These are phyloP conservation scores for Fusarium begoniae DNA, from an alignment of 2,329 filamentous ascomycete species.

Conservation along the genomic window DNA sequence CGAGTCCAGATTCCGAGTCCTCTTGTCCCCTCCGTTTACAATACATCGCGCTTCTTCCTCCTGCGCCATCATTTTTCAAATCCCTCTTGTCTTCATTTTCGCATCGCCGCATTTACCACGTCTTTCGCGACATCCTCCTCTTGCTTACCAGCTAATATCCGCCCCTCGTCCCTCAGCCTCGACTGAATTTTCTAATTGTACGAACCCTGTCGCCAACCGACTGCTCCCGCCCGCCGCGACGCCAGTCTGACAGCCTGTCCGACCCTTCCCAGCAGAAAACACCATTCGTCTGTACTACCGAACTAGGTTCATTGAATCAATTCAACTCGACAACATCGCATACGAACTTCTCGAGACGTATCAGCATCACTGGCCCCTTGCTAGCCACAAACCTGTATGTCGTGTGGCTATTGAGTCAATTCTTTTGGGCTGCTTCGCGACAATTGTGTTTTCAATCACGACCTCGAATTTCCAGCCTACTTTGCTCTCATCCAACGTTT, in stretches of 20 bases:
- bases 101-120: constrained; percentile 14
- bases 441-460: constrained; percentile 14
- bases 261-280: constrained; percentile 29
- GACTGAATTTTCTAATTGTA: constrained; percentile 32
- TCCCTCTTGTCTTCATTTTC: constrained; percentile 14
- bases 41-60: constrained; percentile 27
- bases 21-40: constrained; percentile 30
- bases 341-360: background rate
- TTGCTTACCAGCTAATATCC: constrained; percentile 23
- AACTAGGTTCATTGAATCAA: constrained; percentile 18
- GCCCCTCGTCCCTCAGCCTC: constrained; percentile 26
- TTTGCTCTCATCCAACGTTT: background rate
- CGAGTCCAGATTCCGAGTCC: constrained; percentile 28
- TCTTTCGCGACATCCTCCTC: constrained; percentile 7
- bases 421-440: constrained; percentile 16
- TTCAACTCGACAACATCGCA: constrained; percentile 21
- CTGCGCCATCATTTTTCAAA: constrained; percentile 30
- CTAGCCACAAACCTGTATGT: constrained; percentile 20
- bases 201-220: constrained; percentile 32
- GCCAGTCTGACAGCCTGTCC: constrained; percentile 31
- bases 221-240: constrained; percentile 29
- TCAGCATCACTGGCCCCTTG: background rate
- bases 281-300: constrained; percentile 24
- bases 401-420: constrained; percentile 27
- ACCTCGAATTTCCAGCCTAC: background rate